Percentiles rank a stretch among this genome's conserved stretches.
Conservation (phyloP, 352 stramenopile species). For the Salisapilia sapeloensis region DNA sequence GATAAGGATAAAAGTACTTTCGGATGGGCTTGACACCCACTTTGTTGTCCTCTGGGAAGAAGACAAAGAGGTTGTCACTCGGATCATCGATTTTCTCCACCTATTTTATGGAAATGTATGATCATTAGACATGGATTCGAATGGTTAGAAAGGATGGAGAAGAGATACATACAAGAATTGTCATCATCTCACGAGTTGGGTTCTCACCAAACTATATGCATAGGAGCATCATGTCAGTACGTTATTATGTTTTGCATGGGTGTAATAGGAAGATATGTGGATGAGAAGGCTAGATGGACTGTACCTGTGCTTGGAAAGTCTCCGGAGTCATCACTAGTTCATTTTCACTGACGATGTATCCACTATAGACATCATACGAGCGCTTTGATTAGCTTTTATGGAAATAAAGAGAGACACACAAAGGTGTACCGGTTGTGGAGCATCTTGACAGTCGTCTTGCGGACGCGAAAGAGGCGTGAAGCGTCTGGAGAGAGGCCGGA, state of each 20-base stretch:
- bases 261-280: background rate
- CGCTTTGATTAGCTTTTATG: background rate
- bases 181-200: conserved; percentile 91
- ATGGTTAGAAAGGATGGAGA: no score
- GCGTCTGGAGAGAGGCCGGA: conserved; percentile 65
- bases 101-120: no score
- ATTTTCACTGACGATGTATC: conserved; percentile 96
- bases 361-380: conserved; percentile 41
- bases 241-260: background rate
- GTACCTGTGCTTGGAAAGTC: conserved; percentile 79
- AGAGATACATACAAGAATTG: conserved; percentile 73
- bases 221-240: no score
- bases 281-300: conserved; percentile 1
- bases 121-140: no score
- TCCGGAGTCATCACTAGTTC: conserved; percentile 92
- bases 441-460: conserved; percentile 94
- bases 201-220: conserved; percentile 82
- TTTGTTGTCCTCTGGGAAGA: conserved; percentile 98
- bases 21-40: conserved; percentile 95
- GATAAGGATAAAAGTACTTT: conserved; percentile 61
- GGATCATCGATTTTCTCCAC: conserved; percentile 84
- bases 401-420: background rate
- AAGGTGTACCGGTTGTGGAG: conserved; percentile 72
- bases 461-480: conserved; percentile 85
- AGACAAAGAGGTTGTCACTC: conserved; percentile 95